A percentile compares a stretch with the other conserved stretches of the same genome.
phyloP scores from a whole-genome alignment of 306 rosid genomes.

The Cucurbita moschata region DNA sequence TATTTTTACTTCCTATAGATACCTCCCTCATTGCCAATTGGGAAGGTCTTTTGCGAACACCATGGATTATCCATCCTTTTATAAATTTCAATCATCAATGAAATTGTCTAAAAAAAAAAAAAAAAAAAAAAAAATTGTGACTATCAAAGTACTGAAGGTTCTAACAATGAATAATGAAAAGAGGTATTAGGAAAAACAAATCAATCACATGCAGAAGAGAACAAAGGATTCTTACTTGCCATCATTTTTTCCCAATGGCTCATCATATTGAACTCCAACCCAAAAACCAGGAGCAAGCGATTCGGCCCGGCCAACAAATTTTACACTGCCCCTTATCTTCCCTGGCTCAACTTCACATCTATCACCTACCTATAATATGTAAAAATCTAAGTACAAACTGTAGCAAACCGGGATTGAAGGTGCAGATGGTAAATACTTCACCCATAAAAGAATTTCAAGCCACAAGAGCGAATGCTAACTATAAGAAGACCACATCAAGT shows the following conservation, averaged over 20 bases:
- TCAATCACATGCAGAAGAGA: not conserved
- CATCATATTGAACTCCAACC: conserved; percentile 92
- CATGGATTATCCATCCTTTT: no score
- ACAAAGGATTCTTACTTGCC: conserved; percentile 54
- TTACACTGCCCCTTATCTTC: conserved; percentile 63
- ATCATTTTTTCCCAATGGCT: conserved; percentile 92
- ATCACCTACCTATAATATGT: conserved; percentile 55
- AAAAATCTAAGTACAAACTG: not conserved
- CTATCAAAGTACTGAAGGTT: not conserved
- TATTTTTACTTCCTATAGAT: no score
- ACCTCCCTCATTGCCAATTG: no score
- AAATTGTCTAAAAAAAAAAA: no score
- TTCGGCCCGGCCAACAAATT: conserved; percentile 67
- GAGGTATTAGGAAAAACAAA: not conserved
- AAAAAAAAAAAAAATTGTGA: not conserved
- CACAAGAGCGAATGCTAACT: not conserved
- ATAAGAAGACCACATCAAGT: not conserved
- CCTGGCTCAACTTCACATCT: conserved; percentile 95
- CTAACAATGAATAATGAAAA: not conserved
- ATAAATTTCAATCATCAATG: no score
- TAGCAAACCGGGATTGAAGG: not conserved
- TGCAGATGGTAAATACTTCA: not conserved
- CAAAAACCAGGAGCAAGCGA: conserved; percentile 80
- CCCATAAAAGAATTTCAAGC: not conserved
- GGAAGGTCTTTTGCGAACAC: no score